Percentiles rank a stretch among this genome's conserved stretches.
These are phyloP conservation scores for Pseudognaphalium luteoalbum DNA, from an alignment of 129 eudicot species.

Conservation along the genomic window DNA sequence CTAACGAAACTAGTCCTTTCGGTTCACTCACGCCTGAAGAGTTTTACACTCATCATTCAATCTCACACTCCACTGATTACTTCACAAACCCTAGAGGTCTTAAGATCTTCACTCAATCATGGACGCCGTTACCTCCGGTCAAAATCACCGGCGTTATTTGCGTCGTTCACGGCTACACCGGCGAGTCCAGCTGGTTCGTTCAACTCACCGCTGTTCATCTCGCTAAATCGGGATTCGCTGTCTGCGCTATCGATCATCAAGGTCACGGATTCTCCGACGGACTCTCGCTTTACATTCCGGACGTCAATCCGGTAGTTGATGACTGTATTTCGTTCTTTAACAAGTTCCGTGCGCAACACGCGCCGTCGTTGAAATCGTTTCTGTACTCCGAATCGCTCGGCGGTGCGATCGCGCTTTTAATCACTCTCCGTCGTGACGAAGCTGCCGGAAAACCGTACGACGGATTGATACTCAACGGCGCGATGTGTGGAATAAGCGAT, in stretches of 20 bases:
- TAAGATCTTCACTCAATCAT: constrained; percentile 86
- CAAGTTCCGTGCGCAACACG: constrained; percentile 49
- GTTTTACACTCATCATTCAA: constrained; percentile 73
- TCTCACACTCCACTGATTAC: constrained; percentile 58
- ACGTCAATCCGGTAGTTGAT: constrained; percentile 72
- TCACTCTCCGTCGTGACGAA: constrained; percentile 55
- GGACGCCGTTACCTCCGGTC: constrained; percentile 74
- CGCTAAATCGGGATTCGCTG: constrained; percentile 82
- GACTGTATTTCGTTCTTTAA: constrained; percentile 76
- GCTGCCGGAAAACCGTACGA: constrained; percentile 42
- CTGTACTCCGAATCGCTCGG: constrained; percentile 92
- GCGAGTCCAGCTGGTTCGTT: constrained; percentile 92
- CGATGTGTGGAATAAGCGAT: constrained; percentile 91
- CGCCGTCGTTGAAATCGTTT: constrained; percentile 69
- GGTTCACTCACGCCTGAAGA: constrained; percentile 55
- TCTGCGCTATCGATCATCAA: constrained; percentile 94
- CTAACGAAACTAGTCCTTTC: constrained; percentile 71
- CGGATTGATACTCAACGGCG: constrained; percentile 83
- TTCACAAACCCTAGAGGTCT: constrained; percentile 69
- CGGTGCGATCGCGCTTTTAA: constrained; percentile 82
- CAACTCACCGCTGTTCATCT: constrained; percentile 78
- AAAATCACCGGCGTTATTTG: constrained; percentile 49
- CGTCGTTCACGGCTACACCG: constrained; percentile 88
- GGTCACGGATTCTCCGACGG: constrained; percentile 97
- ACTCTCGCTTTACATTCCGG: constrained; percentile 67